Evolutionary conservation across 345 rosid genomes (phyloP), one percentile per base, ranked within the genome.

Genomic region (Nephelium lappaceum): DNA sequence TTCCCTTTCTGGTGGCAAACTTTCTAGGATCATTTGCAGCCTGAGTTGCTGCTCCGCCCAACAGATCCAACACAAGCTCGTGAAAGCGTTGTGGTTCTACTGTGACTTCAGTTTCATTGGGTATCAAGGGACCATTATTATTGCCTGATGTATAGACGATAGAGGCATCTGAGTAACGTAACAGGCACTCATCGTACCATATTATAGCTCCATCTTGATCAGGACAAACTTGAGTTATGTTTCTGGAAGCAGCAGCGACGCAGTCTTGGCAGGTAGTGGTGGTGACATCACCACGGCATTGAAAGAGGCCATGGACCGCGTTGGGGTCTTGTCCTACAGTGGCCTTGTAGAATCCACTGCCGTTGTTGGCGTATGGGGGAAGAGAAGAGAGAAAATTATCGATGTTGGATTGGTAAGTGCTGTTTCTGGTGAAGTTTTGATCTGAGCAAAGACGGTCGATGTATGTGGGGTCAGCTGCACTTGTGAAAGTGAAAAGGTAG

Each of bases 371-470:
- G 78, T 82, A 77, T 55, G 87, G 57, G 80, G 65, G 2, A 53
- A 90, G 64, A 76, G 84, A 73, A 77, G 79, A 62, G 66, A 88
- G 80, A 71, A 86, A 83, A 41, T 68, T 70, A 27, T 76, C 74
- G 19, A 90, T 90, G 77, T 86, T 92, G 79, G 75, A 23, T 0
- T 78, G 73, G 80, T 75, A 89, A 61, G 88, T 74, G 80, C 86
- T 86, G 79, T 83, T 82, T 51, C 57, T 5, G 19, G 79, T 64
- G 83, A 73, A 89, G 55, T 84, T 82, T 23, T 7, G 66, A 73
- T 64, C 67, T 36, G 77, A 51, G 61, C 80, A 75, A 55, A 0
- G 0, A 23, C 69, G 8, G 42, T 1, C 0, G 4, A 74, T 39
- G 15, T 51, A 66, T 31, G 18, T 14, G 7, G 79, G 83, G 21